Evolutionary conservation across 352 stramenopile species (phyloP), one percentile per base, ranked within the genome.

Genomic region (Lagenidium giganteum): DNA sequence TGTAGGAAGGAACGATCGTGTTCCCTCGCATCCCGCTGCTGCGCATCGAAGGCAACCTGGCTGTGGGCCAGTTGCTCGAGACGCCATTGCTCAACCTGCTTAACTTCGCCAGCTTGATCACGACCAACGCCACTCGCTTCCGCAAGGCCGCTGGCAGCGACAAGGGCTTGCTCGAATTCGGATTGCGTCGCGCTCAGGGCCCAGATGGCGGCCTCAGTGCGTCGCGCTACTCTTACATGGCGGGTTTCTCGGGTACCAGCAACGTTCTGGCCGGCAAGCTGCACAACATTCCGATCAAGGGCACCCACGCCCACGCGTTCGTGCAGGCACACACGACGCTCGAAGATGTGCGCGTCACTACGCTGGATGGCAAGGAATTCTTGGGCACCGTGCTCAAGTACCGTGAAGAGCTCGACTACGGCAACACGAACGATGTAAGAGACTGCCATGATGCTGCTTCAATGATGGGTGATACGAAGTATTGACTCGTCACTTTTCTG

Each of bases 281-380:
- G 16, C 92, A 98, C 43, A 76, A 83, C 44, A 96, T 99, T 38
- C 82, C 87, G 13, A 89, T 99, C 42, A 95, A 88, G 54, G 97
- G 97, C 36, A 99, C 97, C 4, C 95, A 99, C 61, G 96, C 96
- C 9, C 97, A 99, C 65, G 83, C 95, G 9, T 99, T 98, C 68
- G 95, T 99, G 20, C 91, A 98, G 69, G 82, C 89, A 22, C 98
- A 98, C 65, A 90, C 75, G 14, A 80, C 67, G n/a, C 66, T 99
- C 21, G 76, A 97, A 16, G 90, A 98, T 30, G 67, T 97, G n/a
- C 84, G 83, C 54, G 55, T 83, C 13, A 60, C 60, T 20, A 70
- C 37, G 42, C 36, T 93, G 13, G 61, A 85, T 27, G 80, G 68
- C 30, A 67, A 86, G 36, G 84, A 96, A 42, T 81, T 97, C 17